Evolutionary conservation across 176 grass and related monocot genomes (phyloP), one percentile per base, ranked within the genome.

Genomic region (Elymus sibiricus): DNA sequence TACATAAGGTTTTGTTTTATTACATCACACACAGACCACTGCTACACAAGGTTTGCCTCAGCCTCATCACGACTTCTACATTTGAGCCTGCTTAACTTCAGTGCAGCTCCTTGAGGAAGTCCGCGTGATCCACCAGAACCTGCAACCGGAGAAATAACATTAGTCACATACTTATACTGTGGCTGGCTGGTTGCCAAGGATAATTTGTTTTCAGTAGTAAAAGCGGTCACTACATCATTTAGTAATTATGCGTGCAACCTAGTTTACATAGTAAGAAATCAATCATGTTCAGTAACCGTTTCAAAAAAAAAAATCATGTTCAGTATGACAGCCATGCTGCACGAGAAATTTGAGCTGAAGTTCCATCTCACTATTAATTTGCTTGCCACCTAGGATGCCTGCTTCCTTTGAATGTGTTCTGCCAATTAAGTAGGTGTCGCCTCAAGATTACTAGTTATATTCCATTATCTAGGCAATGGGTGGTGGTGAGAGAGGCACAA

Each of bases 51-150:
- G 44, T 70, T 78, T 34, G 32, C 11, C 46, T 70, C n/a, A n/a
- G n/a, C 65, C 46, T 82, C 13, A 14, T 13, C 9, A 24, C 49
- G 56, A n/a, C n/a, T n/a, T n/a, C 15, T 9, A 55, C 51, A 58
- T 58, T 9, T 58, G 53, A 9, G 46, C 10, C n/a, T 87, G 14
- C 31, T 27, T n/a, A 60, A 81, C 75, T 86, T 86, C 74, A 82
- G 56, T 87, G 83, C 10, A 95, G 91, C 78, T 98, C 95, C 81
- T 94, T 94, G 55, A 95, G 93, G 81, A 95, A 95, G 91, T 98
- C 95, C 0, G 79, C 7, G 3, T 94, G 74, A 63, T 98, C 93
- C 35, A 98, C 95, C 68, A 98, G 32, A 90, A 95, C 93, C 95
- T 98, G 83, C 13, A 81, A 70, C 5, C 40, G 5, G 14, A 69